phyloP scores from a whole-genome alignment of 140 eudicot genomes.

The Cichorium intybus region DNA sequence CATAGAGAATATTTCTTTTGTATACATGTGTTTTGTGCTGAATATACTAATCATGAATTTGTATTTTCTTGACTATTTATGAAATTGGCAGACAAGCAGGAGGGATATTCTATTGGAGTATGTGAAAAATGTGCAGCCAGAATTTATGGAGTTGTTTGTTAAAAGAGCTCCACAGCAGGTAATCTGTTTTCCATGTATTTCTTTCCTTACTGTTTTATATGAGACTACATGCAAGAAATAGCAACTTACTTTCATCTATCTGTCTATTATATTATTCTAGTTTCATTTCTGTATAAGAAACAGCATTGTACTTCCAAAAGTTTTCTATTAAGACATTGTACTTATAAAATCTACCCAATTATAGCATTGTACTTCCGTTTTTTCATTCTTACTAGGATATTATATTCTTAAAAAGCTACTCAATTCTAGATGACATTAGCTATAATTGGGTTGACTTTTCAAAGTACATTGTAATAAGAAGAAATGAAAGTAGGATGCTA shows the following conservation, averaged over 20 bases:
- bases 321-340: no score
- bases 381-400: no score
- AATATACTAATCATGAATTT: slow-evolving; percentile 14
- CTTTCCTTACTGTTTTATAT: slow-evolving; percentile 1
- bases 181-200: slow-evolving; percentile 8
- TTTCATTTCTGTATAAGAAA: no score
- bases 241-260: not conserved
- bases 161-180: slow-evolving; percentile 99
- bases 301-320: no score
- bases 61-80: not conserved
- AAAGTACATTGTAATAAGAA: no score
- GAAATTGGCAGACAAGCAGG: slow-evolving; percentile 54
- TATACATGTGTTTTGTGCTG: not conserved
- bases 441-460: no score
- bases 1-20: slow-evolving; percentile 6
- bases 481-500: no score
- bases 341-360: no score
- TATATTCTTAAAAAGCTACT: not conserved
- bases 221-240: not conserved
- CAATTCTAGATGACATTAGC: not conserved
- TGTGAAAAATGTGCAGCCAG: slow-evolving; percentile 89
- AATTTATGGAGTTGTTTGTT: slow-evolving; percentile 95
- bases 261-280: not conserved
- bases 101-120: slow-evolving; percentile 88
- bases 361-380: no score